phyloP scores from a whole-genome alignment of 1,139 yeast genomes.

The Geotrichum bryndzae region DNA sequence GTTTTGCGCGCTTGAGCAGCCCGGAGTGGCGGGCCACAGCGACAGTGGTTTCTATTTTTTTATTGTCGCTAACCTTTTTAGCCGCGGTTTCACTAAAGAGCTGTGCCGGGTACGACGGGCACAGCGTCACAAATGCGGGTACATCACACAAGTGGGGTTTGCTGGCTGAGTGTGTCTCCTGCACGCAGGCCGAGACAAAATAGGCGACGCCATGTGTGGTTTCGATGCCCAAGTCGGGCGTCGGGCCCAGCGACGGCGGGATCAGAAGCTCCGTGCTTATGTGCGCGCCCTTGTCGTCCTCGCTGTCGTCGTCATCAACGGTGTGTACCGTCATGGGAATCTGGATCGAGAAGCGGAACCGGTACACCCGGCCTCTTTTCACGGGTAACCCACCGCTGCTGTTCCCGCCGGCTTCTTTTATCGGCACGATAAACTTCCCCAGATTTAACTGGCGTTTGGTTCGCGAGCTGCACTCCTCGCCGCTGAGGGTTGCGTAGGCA shows the following conservation, averaged over 20 bases:
- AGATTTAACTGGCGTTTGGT: not conserved
- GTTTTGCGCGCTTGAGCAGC: not conserved
- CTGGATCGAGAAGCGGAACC: constrained; percentile 9
- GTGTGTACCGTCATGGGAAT: constrained; percentile 2
- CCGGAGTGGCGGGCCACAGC: not conserved
- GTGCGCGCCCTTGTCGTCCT: not conserved
- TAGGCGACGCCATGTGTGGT: not conserved
- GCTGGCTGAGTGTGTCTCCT: not conserved
- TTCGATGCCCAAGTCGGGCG: not conserved
- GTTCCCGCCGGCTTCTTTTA: not conserved
- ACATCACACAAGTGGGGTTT: not conserved
- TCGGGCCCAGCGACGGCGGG: constrained; percentile 7
- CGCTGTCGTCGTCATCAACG: not conserved
- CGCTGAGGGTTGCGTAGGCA: constrained; percentile 6
- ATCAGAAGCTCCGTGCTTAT: not conserved
- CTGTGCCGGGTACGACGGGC: not conserved
- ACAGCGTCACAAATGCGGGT: not conserved
- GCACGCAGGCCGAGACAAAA: constrained; percentile 3
- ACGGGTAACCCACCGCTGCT: constrained; percentile 1
- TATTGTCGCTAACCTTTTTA: not conserved
- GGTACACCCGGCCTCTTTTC: constrained; percentile 1
- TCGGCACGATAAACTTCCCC: not conserved
- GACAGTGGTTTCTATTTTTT: not conserved
- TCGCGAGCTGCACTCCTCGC: constrained; percentile 3
- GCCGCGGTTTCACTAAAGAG: not conserved